A percentile compares a stretch with the other conserved stretches of the same genome.
Conservation (phyloP, 2,329 filamentous ascomycete species). For the Trichoderma koningii region DNA sequence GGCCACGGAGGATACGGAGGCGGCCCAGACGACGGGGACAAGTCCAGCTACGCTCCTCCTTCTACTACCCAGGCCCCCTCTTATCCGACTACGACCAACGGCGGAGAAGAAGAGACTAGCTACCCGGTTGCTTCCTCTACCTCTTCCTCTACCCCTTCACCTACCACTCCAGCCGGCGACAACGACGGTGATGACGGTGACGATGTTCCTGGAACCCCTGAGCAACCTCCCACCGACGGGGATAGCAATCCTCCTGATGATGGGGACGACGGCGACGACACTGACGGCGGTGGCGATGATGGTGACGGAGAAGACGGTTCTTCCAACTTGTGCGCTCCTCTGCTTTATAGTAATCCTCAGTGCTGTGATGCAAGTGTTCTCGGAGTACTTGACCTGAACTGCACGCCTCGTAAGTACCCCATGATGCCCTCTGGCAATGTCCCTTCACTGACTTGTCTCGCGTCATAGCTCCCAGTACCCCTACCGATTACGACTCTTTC, state of each 20-base stretch:
- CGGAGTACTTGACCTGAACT: slow-evolving; percentile 9
- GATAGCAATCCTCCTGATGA: background rate
- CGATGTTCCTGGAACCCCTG: background rate
- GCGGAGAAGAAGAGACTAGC: no score
- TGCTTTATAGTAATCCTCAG: slow-evolving; percentile 4
- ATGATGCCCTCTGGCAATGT: background rate
- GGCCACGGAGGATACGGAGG: no score
- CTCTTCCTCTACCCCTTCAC: no score
- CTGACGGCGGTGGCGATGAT: background rate
- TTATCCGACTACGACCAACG: no score
- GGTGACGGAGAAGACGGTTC: background rate
- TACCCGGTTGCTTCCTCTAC: no score
- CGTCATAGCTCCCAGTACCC: background rate
- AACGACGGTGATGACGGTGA: background rate
- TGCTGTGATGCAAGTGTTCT: slow-evolving; percentile 23
- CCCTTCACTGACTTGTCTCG: background rate
- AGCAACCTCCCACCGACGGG: background rate
- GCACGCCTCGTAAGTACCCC: slow-evolving; percentile 11
- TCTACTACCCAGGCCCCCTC: no score
- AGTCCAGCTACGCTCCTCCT: no score
- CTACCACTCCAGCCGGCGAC: background rate
- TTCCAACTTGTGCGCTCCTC: background rate
- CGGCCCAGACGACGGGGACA: no score
- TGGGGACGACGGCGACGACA: background rate
- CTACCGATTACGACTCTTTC: background rate